phyloP scores from a whole-genome alignment of 129 eudicot genomes.

The Ambrosia trifida region DNA sequence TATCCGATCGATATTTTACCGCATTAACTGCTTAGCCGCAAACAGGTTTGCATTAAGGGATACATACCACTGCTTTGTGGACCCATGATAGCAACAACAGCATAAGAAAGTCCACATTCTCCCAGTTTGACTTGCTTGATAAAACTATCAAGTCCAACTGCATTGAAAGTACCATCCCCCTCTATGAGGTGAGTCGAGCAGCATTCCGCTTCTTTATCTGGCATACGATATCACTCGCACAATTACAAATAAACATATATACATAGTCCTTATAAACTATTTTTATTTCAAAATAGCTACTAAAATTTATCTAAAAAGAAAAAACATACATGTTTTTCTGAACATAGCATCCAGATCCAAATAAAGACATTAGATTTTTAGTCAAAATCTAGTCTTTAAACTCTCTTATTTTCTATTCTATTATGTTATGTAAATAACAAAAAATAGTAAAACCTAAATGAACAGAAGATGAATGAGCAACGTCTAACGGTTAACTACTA shows the following conservation, averaged over 20 bases:
- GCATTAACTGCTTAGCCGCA: no score
- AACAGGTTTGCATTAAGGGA: not conserved
- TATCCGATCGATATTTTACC: no score
- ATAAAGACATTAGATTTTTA: not conserved
- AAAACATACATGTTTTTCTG: no score
- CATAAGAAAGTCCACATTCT: constrained; percentile 30
- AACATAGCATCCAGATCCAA: constrained; percentile 11
- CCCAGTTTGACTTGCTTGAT: constrained; percentile 18
- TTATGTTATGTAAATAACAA: constrained; percentile 2
- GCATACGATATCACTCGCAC: constrained; percentile 13
- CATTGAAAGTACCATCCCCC: constrained; percentile 25
- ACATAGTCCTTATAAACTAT: not conserved
- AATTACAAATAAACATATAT: constrained; percentile 10
- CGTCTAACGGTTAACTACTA: constrained; percentile 22
- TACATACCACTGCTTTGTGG: constrained; percentile 29
- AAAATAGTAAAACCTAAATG: constrained; percentile 8
- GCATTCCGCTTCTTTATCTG: constrained; percentile 11
- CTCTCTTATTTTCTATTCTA: no score
- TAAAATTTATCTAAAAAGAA: not conserved
- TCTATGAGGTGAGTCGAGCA: constrained; percentile 20
- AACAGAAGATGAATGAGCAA: constrained; percentile 4
- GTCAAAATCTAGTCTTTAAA: not conserved
- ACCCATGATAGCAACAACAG: constrained; percentile 30
- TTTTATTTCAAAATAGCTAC: not conserved
- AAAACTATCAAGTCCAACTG: constrained; percentile 21